Percentiles rank a stretch among this genome's conserved stretches.
Conservation (phyloP, 2,329 filamentous ascomycete species). For the Trichoderma oligosporum region DNA sequence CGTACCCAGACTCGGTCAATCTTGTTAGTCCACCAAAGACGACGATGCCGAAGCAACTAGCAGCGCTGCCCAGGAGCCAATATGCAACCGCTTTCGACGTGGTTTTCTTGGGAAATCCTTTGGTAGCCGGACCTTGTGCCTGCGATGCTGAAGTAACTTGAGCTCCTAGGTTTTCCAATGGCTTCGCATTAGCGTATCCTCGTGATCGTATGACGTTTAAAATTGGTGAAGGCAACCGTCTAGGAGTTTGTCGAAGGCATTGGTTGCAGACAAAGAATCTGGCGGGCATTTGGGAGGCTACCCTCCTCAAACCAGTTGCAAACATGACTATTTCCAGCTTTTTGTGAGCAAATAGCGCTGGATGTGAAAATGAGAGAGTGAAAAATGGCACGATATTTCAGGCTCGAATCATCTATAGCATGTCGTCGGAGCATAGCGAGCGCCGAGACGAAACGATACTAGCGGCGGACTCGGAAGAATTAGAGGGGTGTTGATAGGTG, state of each 20-base stretch:
- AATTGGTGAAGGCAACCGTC: constrained; percentile 37
- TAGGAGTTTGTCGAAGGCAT: constrained; percentile 40
- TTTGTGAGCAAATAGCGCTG: constrained; percentile 21
- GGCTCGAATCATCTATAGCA: background rate
- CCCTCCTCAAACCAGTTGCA: constrained; percentile 41
- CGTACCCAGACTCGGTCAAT: constrained; percentile 90
- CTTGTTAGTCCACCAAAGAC: constrained; percentile 91
- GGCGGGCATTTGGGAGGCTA: constrained; percentile 38
- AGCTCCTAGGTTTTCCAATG: constrained; percentile 28
- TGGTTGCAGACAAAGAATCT: constrained; percentile 47
- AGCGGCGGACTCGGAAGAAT: constrained; percentile 20
- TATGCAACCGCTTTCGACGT: constrained; percentile 77
- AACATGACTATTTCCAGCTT: constrained; percentile 40
- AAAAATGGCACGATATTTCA: constrained; percentile 15
- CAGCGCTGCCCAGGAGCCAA: constrained; percentile 89
- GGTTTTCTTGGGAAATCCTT: constrained; percentile 56
- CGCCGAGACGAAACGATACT: constrained; percentile 5
- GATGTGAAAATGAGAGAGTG: background rate
- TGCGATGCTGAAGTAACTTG: constrained; percentile 24
- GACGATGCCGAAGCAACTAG: constrained; percentile 94
- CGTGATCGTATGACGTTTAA: constrained; percentile 40
- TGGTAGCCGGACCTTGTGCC: constrained; percentile 30
- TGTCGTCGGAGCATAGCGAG: constrained; percentile 9
- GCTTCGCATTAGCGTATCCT: constrained; percentile 36
- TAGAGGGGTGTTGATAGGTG: constrained; percentile 31